These are phyloP conservation scores for Ustilago esculenta DNA, from an alignment of 1,284 basidiomycete species.

Conservation along the genomic window DNA sequence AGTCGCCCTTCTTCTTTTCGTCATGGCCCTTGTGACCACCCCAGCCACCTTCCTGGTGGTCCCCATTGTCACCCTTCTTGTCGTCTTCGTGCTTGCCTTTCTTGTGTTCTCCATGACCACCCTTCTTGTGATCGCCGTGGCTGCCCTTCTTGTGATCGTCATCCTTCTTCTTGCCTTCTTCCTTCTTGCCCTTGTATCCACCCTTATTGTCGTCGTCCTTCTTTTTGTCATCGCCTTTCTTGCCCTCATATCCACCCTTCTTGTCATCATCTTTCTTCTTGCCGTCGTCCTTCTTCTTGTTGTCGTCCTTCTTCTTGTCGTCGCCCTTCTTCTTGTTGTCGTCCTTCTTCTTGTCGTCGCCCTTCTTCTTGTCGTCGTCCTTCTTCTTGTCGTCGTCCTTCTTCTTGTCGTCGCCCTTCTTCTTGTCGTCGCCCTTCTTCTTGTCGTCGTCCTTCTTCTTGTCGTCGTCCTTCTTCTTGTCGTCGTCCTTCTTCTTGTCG, in stretches of 20 bases:
- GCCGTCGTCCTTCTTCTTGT: slow-evolving; percentile 3
- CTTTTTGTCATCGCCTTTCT: slow-evolving; percentile 5
- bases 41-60: slow-evolving; percentile 7
- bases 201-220: slow-evolving; percentile 5
- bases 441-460: slow-evolving; percentile 9
- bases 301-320: slow-evolving; percentile 3
- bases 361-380: slow-evolving; percentile 3
- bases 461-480: slow-evolving; percentile 1
- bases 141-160: slow-evolving; percentile 8
- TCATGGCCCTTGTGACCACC: slow-evolving; percentile 9
- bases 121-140: slow-evolving; percentile 5
- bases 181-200: slow-evolving; percentile 1
- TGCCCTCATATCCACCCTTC: slow-evolving; percentile 2
- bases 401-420: slow-evolving; percentile 2
- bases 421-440: slow-evolving; percentile 1
- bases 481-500: slow-evolving; percentile 8
- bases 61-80: not conserved
- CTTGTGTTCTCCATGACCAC: slow-evolving; percentile 2
- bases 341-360: slow-evolving; percentile 13
- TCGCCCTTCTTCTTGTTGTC: slow-evolving; percentile 14
- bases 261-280: slow-evolving; percentile 1
- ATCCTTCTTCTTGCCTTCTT: not conserved
- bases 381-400: slow-evolving; percentile 3
- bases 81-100: not conserved
- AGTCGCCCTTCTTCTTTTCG: slow-evolving; percentile 15